Base-by-base conservation (phyloP, 495 filamentous ascomycete genomes). In the Acidiella bohemica region DNA sequence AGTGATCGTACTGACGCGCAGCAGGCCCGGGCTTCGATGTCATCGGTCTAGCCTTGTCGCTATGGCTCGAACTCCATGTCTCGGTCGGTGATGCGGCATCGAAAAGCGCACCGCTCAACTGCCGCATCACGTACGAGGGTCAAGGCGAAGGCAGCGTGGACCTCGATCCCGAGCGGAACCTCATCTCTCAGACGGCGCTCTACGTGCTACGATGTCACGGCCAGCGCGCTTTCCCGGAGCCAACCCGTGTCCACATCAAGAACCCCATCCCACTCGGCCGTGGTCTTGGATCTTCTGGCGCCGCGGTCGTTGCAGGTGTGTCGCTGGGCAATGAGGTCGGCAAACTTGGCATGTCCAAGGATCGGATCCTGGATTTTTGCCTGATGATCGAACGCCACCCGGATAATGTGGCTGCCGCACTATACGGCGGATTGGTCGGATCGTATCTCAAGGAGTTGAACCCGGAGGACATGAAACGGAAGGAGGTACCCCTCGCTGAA, bases 381-480 rank as follows among this genome's bases (percentile, higher is more conserved):
- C 64, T 97, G 42, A 94, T 96, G 87, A 86, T 52, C 71, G 88
- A 96, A 60, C 77, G 88, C 20, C 90, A 97, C 61, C 90, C 90
- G 3, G 90, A 97, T 64, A 96, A 97, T 51, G 83, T 97, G 23
- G 92, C 84, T 44, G 90, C 90, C 0, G 85, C 88, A 1, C 71
- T 94, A 20, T 94, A 86, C 55, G 90, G 90, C 32, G 90, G 90
- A n/a, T 94, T 97, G 54, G 82, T 95, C 12, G 90, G 90, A 21
- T 92, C 85, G 7, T 95, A 95, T 49, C 70, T 95, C 32, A 92
- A 85, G 60, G 85, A 92, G 40, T 70, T 96, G 40, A 73, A 80
- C 40, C 80, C 84, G 4, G 80, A 79, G 59, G 86, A 95, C 50
- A 80, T 79, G 41, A 80, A 78, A 23, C 71, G 85, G 21, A 83